Conservation (phyloP, 2,329 filamentous ascomycete genomes). For the Claviceps arundinis region DNA sequence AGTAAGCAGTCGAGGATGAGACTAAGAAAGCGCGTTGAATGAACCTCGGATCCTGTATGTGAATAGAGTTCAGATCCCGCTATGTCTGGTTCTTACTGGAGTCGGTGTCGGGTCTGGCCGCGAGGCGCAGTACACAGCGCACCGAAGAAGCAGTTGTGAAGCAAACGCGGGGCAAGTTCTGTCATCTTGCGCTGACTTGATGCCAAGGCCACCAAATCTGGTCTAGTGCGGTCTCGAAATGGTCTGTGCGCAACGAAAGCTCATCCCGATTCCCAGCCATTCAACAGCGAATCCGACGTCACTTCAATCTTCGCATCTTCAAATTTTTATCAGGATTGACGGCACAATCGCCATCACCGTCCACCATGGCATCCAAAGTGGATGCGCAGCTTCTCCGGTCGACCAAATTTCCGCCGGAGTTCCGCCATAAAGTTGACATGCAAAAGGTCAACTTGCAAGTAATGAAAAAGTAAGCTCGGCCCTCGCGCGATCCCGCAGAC, state of each 20-base stretch:
- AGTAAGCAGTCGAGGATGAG: not conserved
- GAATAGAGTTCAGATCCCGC: not conserved
- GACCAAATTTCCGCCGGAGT: conserved; percentile 89
- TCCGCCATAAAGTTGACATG: conserved; percentile 93
- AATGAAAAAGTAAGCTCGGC: conserved; percentile 71
- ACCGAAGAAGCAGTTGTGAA: not conserved
- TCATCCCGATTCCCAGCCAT: conserved; percentile 3
- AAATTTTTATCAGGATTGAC: not conserved
- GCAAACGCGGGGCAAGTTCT: not conserved
- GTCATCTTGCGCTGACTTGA: no score
- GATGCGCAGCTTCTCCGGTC: conserved; percentile 81
- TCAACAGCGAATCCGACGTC: conserved; percentile 7
- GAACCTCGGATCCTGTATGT: not conserved
- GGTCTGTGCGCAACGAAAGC: conserved; percentile 1
- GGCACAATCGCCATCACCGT: conserved; percentile 1
- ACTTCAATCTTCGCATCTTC: not conserved
- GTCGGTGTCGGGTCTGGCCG: not conserved
- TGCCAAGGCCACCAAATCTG: no score
- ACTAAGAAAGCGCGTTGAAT: not conserved
- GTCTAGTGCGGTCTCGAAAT: not conserved
- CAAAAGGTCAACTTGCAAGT: conserved; percentile 93
- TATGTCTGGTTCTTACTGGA: not conserved
- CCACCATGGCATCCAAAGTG: conserved; percentile 64
- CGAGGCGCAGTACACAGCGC: not conserved
- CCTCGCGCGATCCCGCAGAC: not conserved